phyloP scores from a whole-genome alignment of 1,284 basidiomycete species.

The Apiotrichum gamsii region DNA sequence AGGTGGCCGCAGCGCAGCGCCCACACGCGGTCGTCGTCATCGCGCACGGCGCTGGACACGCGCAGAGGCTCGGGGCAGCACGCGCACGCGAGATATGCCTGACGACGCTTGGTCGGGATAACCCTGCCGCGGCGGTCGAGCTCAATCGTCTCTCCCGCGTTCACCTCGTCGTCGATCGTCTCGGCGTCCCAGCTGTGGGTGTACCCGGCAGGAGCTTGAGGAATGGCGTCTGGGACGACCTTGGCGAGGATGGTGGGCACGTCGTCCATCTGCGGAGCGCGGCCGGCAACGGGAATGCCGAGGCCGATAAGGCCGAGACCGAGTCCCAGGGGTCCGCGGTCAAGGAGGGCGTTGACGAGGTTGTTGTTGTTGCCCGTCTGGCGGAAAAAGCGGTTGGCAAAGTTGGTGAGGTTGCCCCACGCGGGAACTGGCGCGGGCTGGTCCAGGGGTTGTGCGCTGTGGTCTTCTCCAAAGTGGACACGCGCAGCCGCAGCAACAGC shows the following conservation, averaged over 20 bases:
- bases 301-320: neutral
- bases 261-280: slow-evolving; percentile 12
- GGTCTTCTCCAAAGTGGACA: no score
- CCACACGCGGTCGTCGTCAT: slow-evolving; percentile 36
- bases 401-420: neutral
- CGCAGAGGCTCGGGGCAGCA: slow-evolving; percentile 36
- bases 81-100: slow-evolving; percentile 35
- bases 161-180: slow-evolving; percentile 4
- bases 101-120: slow-evolving; percentile 10
- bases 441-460: no score
- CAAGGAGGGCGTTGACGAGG: neutral
- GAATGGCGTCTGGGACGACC: slow-evolving; percentile 13
- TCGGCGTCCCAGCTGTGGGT: slow-evolving; percentile 28
- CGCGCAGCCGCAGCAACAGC: neutral
- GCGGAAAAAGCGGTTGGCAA: no score
- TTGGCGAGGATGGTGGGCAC: slow-evolving; percentile 20
- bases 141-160: slow-evolving; percentile 3
- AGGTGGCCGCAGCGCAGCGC: slow-evolving; percentile 45
- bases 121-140: slow-evolving; percentile 30
- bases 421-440: neutral
- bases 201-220: slow-evolving; percentile 14
- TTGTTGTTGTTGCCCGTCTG: no score
- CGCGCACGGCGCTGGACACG: slow-evolving; percentile 28
- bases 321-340: neutral
- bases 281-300: neutral